A percentile compares a stretch with the other conserved stretches of the same genome.
phyloP scores from a whole-genome alignment of 1,284 basidiomycete species.

The Ceratobasidium theobromae region DNA sequence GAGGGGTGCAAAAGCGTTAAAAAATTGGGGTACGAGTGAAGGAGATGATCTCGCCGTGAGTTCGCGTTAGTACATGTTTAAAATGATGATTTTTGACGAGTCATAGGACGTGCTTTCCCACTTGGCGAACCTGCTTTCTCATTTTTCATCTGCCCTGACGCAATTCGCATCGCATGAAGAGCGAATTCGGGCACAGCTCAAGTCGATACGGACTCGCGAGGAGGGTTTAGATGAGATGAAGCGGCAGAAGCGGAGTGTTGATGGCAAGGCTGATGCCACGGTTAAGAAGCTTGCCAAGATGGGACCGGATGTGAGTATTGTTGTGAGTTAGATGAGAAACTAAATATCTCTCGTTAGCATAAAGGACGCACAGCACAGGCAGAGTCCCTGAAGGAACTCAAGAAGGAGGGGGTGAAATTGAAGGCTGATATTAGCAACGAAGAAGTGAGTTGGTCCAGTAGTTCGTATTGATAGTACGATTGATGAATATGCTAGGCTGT shows the following conservation, averaged over 20 bases:
- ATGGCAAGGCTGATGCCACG: conserved; percentile 75
- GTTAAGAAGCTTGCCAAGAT: conserved; percentile 91
- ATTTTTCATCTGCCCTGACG: conserved; percentile 68
- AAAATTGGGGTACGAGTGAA: conserved; percentile 79
- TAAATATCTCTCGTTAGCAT: conserved; percentile 49
- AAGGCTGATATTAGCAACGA: conserved; percentile 84
- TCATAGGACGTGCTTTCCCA: conserved; percentile 74
- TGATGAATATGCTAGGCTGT: not conserved
- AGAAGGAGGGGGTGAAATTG: conserved; percentile 75
- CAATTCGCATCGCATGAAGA: conserved; percentile 76
- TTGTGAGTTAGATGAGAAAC: not conserved
- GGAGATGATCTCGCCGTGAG: conserved; percentile 83
- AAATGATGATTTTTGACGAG: conserved; percentile 21
- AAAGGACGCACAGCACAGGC: conserved; percentile 81
- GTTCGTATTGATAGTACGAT: too few species aligned
- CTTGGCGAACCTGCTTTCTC: conserved; percentile 67
- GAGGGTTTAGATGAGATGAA: conserved; percentile 80
- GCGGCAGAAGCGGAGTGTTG: conserved; percentile 56
- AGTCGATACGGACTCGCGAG: conserved; percentile 79
- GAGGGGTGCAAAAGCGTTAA: conserved; percentile 74
- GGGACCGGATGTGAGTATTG: conserved; percentile 62
- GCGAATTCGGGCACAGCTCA: conserved; percentile 73
- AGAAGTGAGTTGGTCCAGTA: conserved; percentile 57
- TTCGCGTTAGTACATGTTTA: conserved; percentile 38
- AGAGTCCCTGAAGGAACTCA: conserved; percentile 69